Evolutionary conservation across 495 filamentous ascomycete species (phyloP).

Genomic region (Penicillium goetzii): DNA sequence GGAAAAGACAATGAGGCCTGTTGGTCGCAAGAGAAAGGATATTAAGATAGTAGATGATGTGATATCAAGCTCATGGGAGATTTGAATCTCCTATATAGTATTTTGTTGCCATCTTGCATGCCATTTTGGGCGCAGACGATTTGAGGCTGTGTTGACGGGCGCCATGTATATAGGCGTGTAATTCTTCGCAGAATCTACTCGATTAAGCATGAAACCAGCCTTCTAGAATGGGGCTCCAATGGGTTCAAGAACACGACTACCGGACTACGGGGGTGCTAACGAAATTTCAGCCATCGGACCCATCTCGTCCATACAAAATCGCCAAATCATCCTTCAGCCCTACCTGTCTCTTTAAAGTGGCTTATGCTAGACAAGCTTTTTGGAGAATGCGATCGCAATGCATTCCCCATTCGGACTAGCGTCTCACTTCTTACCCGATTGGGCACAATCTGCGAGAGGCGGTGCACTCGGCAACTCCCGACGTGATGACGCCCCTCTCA

Average conservation of each 20-base stretch:
- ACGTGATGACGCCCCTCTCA: not conserved
- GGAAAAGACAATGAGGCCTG: not conserved
- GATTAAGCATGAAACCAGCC: not conserved
- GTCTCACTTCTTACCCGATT: slow-evolving; percentile 14
- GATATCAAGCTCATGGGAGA: not conserved
- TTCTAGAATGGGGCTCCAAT: slow-evolving; percentile 13
- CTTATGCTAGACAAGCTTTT: slow-evolving; percentile 3
- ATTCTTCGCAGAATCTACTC: not conserved
- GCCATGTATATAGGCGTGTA: not conserved
- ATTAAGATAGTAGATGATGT: not conserved
- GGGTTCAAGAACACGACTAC: too few relatives aligned
- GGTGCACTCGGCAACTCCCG: slow-evolving; percentile 11
- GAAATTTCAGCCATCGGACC: not conserved
- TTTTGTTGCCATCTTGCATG: slow-evolving; percentile 9
- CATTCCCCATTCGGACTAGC: slow-evolving; percentile 17
- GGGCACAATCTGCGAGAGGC: slow-evolving; percentile 16
- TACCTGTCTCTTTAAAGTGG: not conserved
- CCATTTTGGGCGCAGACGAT: slow-evolving; percentile 1
- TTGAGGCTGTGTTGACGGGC: slow-evolving; percentile 12
- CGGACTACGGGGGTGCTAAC: not conserved
- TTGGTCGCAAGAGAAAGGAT: not conserved
- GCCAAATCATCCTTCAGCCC: not conserved
- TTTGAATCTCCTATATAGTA: slow-evolving; percentile 10
- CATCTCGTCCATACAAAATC: not conserved
- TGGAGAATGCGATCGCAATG: slow-evolving; percentile 17